phyloP scores from a whole-genome alignment of 768 basidiomycete species.

The Tylopilus cervinicoccineus region DNA sequence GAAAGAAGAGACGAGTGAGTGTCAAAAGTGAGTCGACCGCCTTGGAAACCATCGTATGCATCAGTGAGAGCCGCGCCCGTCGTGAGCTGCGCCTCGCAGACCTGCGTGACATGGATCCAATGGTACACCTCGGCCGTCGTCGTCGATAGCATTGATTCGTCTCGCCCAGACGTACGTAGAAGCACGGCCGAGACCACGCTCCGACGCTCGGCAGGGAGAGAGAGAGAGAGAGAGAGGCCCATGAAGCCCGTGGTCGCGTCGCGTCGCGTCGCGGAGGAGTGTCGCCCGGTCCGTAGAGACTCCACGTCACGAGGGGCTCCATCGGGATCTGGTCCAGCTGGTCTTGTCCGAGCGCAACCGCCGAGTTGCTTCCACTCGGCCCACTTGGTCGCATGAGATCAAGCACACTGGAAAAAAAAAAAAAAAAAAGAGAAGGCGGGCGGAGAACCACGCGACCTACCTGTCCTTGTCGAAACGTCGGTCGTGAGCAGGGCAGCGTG shows the following conservation, averaged over 20 bases:
- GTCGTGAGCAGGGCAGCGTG: conserved; percentile 40
- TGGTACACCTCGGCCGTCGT: too few species aligned
- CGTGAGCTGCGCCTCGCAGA: too few species aligned
- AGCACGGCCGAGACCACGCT: conserved; percentile 32
- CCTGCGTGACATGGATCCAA: too few species aligned
- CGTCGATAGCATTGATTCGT: too few species aligned
- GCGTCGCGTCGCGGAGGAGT: conserved; percentile 28
- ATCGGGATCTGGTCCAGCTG: conserved; percentile 35
- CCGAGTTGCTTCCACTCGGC: conserved; percentile 38
- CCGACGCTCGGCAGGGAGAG: conserved; percentile 36
- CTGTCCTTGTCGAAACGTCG: conserved; percentile 39
- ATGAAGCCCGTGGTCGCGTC: conserved; percentile 32
- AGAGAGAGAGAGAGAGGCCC: conserved; percentile 32
- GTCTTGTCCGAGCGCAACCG: conserved; percentile 37
- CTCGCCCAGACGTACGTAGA: conserved; percentile 29
- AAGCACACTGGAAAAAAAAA: too few species aligned
- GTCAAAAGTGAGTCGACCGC: too few species aligned
- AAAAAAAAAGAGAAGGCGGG: too few species aligned
- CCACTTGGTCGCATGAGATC: conserved; percentile 28
- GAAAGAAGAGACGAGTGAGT: too few species aligned
- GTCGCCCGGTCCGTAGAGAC: conserved; percentile 24
- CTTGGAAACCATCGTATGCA: too few species aligned
- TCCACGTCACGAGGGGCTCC: conserved; percentile 30
- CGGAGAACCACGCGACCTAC: conserved; percentile 23
- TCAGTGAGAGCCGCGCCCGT: too few species aligned